Base-by-base conservation (phyloP, 1,139 yeast species). In the Saccharomyces pastorianus region DNA sequence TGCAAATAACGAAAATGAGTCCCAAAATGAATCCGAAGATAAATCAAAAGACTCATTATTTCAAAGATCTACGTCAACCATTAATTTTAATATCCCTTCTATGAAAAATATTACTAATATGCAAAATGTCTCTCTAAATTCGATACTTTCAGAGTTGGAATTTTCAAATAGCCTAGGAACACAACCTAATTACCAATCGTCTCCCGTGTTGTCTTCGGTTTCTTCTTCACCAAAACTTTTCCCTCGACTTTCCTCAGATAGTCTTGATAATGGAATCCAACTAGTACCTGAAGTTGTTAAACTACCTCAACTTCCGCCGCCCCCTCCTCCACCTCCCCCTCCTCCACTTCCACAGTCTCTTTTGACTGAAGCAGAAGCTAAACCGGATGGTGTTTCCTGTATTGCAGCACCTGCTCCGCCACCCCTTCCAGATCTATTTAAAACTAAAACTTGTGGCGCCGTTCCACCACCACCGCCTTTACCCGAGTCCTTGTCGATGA, bases 271-370 rank as follows among this genome's bases (percentile, higher is more conserved):
- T 20, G 20, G n/a, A 13, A 38, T 38, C 6, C 44, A 17, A 17
- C 44, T 38, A 23, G 9, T 38, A 38, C 20, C 44, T 17, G 44
- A 38, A 17, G 44, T 38, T 38, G n/a, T n/a, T n/a, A n/a, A n/a
- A n/a, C n/a, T n/a, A n/a, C 54, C 59, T 13, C 57, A 60, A 31
- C 56, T 56, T 9, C 51, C 23, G 3, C 55, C 58, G 7, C 60
- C 61, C 13, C 59, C 64, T 34, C 66, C 65, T 14, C 65, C 71
- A 17, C 68, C 71, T 62, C 73, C 72, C 4, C 71, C 72, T 0
- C 71, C 74, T 14, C 72, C 74, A 27, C 67, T 71, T 23, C 70
- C 72, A 3, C 69, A 69, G 13, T 66, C 68, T 6, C 62, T 68
- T 1, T 29, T 51, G n/a, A 62, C 61, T 7, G 61, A 63, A 32